Evolutionary conservation across 331 rosid genomes (phyloP).

Genomic region (Malus hybrid): DNA sequence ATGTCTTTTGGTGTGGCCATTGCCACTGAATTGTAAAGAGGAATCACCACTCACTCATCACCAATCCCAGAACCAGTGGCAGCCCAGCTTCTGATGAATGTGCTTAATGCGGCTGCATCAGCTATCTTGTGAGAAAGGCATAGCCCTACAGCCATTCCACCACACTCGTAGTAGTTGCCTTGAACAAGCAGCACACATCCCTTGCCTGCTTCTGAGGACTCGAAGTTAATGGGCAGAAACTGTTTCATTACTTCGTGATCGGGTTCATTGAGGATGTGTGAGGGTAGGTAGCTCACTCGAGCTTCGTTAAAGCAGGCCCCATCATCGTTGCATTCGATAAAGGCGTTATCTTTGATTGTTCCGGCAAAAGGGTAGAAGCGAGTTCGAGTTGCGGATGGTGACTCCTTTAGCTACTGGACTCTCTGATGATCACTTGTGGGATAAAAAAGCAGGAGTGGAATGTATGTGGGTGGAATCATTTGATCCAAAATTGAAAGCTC

Average conservation of each 20-base stretch:
- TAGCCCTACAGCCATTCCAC: conserved; percentile 20
- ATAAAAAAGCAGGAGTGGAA: conserved; percentile 11
- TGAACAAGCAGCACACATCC: conserved; percentile 7
- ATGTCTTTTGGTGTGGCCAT: conserved; percentile 8
- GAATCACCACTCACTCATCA: not conserved
- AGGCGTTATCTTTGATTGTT: conserved; percentile 6
- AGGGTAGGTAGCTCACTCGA: not conserved
- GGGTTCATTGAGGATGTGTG: conserved; percentile 13
- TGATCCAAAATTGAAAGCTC: conserved; percentile 14
- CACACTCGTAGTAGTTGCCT: conserved; percentile 15
- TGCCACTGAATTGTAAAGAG: not conserved
- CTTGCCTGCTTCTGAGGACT: not conserved
- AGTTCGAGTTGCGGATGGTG: conserved; percentile 8
- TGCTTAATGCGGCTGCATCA: conserved; percentile 13
- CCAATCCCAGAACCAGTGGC: conserved; percentile 2
- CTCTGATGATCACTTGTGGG: not conserved
- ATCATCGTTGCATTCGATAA: conserved; percentile 24
- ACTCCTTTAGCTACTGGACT: conserved; percentile 9
- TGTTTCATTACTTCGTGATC: not conserved
- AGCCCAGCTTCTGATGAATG: conserved; percentile 20
- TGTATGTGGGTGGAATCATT: conserved; percentile 1
- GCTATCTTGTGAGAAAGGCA: conserved; percentile 26
- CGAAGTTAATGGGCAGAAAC: conserved; percentile 4
- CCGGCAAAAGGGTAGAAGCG: conserved; percentile 22
- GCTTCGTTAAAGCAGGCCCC: conserved; percentile 29